A percentile compares a stretch with the other conserved stretches of the same genome.
These are phyloP conservation scores for Stagonosporopsis vannaccii DNA, from an alignment of 2,329 filamentous ascomycete genomes.

Conservation along the genomic window DNA sequence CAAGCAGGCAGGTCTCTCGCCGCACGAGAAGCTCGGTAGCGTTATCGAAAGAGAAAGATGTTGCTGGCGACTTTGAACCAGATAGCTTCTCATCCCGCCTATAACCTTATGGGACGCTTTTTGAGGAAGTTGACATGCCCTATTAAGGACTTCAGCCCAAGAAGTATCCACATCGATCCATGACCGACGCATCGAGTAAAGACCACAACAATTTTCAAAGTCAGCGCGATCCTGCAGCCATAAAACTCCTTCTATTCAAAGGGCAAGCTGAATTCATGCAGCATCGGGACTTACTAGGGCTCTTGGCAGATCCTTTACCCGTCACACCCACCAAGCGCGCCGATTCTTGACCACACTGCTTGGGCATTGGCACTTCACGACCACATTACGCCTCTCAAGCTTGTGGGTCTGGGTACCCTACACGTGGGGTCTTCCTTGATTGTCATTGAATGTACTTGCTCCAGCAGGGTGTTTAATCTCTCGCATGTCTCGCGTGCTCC, in stretches of 20 bases:
- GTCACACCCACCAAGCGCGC: constrained; percentile 14
- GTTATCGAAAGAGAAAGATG: neutral
- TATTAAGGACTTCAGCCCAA: neutral
- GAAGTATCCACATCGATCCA: neutral
- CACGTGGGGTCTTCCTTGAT: constrained; percentile 20
- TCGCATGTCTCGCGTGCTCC: constrained; percentile 3
- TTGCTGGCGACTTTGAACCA: neutral
- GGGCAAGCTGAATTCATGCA: neutral
- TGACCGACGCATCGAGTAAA: neutral
- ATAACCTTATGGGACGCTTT: too few relatives aligned
- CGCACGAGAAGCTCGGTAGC: neutral
- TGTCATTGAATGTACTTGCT: constrained; percentile 14
- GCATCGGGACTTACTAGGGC: neutral
- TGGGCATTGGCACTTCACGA: constrained; percentile 21
- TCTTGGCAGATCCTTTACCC: constrained; percentile 6
- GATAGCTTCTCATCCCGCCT: neutral
- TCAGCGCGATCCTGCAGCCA: neutral
- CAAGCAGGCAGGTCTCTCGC: neutral
- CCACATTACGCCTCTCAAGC: neutral
- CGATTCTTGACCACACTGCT: constrained; percentile 22
- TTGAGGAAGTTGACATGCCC: neutral
- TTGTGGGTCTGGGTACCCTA: neutral
- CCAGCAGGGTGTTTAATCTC: neutral
- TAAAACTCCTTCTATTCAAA: neutral
- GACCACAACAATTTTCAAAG: neutral